phyloP scores from a whole-genome alignment of 768 basidiomycete species.

The Suillus alpinus region DNA sequence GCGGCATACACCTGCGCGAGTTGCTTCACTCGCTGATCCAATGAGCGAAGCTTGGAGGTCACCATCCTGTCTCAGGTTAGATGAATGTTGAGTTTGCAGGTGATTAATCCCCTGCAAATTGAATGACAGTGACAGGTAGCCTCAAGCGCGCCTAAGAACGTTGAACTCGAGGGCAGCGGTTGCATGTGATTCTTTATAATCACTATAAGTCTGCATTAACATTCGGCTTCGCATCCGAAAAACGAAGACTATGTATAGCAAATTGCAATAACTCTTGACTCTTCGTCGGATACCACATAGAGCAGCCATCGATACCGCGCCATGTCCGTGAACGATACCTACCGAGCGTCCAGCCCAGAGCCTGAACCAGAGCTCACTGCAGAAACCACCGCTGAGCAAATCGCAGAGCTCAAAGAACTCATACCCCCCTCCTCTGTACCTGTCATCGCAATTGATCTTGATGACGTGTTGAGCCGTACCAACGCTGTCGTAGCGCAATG shows the following conservation, averaged over 20 bases:
- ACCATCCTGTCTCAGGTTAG: conserved; percentile 22
- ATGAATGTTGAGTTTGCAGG: not conserved
- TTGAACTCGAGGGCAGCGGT: not conserved
- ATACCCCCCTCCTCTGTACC: conserved; percentile 28
- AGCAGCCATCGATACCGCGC: not conserved
- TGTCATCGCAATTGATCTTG: conserved; percentile 62
- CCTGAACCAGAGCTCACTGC: not conserved
- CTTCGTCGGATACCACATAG: not conserved
- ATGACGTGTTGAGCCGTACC: conserved; percentile 67
- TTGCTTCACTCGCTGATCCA: conserved; percentile 38
- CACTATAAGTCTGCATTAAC: too few relatives aligned
- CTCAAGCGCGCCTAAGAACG: not conserved
- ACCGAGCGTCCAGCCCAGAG: conserved; percentile 3
- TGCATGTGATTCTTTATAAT: not conserved
- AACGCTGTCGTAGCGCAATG: conserved; percentile 57
- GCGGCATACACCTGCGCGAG: conserved; percentile 52
- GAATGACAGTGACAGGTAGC: not conserved
- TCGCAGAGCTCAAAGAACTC: conserved; percentile 9
- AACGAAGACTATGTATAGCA: not conserved
- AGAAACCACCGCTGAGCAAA: conserved; percentile 8
- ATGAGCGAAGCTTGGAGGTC: conserved; percentile 26
- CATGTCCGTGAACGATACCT: conserved; percentile 9
- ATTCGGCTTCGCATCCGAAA: not conserved
- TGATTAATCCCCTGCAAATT: not conserved
- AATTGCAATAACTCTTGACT: not conserved